Conservation (phyloP, 2,329 filamentous ascomycete genomes). For the Plenodomus tracheiphilus region DNA sequence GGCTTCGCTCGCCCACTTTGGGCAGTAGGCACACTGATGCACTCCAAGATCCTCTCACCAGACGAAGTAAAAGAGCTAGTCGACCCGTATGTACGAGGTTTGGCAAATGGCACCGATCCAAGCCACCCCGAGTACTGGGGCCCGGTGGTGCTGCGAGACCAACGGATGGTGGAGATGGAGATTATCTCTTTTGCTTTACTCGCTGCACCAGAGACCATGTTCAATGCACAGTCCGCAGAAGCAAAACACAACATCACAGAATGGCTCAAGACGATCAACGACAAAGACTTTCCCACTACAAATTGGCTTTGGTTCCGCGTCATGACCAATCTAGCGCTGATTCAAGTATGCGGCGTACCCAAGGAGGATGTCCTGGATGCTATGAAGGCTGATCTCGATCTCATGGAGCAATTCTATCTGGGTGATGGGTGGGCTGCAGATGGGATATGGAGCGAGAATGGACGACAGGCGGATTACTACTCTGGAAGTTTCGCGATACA, state of each 20-base stretch:
- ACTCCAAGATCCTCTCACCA: slow-evolving; percentile 14
- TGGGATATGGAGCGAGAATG: slow-evolving; percentile 47
- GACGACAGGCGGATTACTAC: slow-evolving; percentile 56
- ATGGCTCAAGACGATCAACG: slow-evolving; percentile 52
- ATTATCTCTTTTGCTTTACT: slow-evolving; percentile 56
- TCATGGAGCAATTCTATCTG: slow-evolving; percentile 53
- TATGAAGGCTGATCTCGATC: slow-evolving; percentile 49
- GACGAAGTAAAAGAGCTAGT: slow-evolving; percentile 24
- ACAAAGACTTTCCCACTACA: slow-evolving; percentile 51
- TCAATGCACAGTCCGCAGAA: slow-evolving; percentile 26
- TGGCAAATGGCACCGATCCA: slow-evolving; percentile 43
- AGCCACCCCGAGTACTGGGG: slow-evolving; percentile 53
- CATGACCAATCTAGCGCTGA: slow-evolving; percentile 54
- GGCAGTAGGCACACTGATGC: slow-evolving; percentile 36
- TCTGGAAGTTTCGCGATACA: slow-evolving; percentile 60
- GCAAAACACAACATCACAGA: slow-evolving; percentile 43
- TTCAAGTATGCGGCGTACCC: slow-evolving; percentile 48
- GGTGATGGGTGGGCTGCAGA: slow-evolving; percentile 55
- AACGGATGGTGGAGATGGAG: slow-evolving; percentile 60
- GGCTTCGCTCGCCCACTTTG: slow-evolving; percentile 40
- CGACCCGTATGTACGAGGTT: slow-evolving; percentile 32
- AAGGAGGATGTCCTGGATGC: slow-evolving; percentile 37
- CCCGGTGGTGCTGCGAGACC: slow-evolving; percentile 50
- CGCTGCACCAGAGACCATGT: slow-evolving; percentile 47
- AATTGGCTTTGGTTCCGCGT: slow-evolving; percentile 61